Evolutionary conservation across 2,329 filamentous ascomycete genomes (phyloP).

Genomic region (Podosphaera leucotricha): DNA sequence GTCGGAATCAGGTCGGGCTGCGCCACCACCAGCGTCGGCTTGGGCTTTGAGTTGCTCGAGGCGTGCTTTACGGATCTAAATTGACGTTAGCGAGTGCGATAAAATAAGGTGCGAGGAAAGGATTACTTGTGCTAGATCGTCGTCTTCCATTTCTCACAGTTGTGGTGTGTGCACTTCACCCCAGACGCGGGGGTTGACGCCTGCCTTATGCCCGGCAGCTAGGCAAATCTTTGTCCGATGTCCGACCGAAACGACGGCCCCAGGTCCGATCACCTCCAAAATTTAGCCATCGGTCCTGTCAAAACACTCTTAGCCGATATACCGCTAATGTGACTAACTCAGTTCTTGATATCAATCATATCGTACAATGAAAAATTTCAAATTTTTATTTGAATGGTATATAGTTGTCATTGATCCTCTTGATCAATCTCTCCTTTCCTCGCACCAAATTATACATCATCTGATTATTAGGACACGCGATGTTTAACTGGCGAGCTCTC

Average conservation of each 20-base stretch:
- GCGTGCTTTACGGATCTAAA: constrained; percentile 70
- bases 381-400: constrained; percentile 9
- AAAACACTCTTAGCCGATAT: no score
- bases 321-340: no score
- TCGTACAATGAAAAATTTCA: neutral
- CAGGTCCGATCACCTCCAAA: neutral
- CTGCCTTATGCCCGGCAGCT: no score
- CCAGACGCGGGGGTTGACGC: no score
- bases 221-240: no score
- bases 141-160: constrained; percentile 13
- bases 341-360: neutral
- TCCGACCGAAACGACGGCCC: no score
- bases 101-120: neutral
- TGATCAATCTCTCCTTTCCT: constrained; percentile 29
- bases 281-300: no score
- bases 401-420: constrained; percentile 9
- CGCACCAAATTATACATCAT: constrained; percentile 50
- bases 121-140: constrained; percentile 15
- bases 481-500: constrained; percentile 45
- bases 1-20: constrained; percentile 21
- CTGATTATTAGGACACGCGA: constrained; percentile 50
- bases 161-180: neutral
- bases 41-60: constrained; percentile 78
- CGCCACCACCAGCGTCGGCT: constrained; percentile 26
- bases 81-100: neutral